A percentile compares a stretch with the other conserved stretches of the same genome.
Conservation (phyloP, 805 yeast genomes). For the Debaryomyces prosopidis region DNA sequence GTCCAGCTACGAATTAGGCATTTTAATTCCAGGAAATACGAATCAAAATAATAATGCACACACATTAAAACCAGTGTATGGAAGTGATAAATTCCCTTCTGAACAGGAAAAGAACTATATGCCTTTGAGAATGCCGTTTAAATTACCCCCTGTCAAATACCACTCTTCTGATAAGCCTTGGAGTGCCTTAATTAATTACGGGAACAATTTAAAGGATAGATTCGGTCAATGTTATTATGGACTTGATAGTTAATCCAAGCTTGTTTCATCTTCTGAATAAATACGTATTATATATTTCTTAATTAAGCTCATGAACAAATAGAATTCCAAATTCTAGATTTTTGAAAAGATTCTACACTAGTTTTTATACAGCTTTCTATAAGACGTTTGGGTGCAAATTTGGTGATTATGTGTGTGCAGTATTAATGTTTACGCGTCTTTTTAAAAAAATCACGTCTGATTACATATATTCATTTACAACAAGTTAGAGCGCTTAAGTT, state of each 20-base stretch:
- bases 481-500: not conserved
- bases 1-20: slow-evolving; percentile 41
- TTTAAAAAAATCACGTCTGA: slow-evolving; percentile 1
- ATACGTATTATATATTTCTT: too few species aligned
- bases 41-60: slow-evolving; percentile 10
- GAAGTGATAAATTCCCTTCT: slow-evolving; percentile 26
- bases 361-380: too few species aligned
- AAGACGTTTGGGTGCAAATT: too few species aligned
- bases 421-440: not conserved
- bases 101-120: slow-evolving; percentile 9
- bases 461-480: not conserved
- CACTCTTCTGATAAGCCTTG: slow-evolving; percentile 47
- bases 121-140: slow-evolving; percentile 55
- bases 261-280: too few species aligned
- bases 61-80: slow-evolving; percentile 45
- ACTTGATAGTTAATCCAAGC: not conserved
- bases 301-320: too few species aligned
- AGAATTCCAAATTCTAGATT: too few species aligned
- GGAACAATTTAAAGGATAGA: slow-evolving; percentile 19
- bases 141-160: slow-evolving; percentile 50
- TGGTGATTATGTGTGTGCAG: too few species aligned
- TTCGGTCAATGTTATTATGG: slow-evolving; percentile 21
- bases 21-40: slow-evolving; percentile 21
- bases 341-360: too few species aligned
- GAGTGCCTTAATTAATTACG: slow-evolving; percentile 31